These are phyloP conservation scores for Logfia minima DNA, from an alignment of 129 eudicot genomes.

Conservation along the genomic window DNA sequence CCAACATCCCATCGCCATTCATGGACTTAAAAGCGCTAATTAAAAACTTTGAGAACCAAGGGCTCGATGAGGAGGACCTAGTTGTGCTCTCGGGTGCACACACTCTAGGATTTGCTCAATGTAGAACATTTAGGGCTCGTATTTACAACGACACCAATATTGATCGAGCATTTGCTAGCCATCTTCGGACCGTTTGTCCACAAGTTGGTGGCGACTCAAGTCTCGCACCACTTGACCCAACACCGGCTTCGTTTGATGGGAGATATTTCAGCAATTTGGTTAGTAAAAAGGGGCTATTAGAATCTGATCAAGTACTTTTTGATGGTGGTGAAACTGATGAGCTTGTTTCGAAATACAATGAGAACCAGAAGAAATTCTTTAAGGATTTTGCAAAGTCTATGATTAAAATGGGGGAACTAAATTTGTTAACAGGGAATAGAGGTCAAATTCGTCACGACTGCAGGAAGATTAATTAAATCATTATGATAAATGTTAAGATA, in stretches of 20 bases:
- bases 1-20: constrained; percentile 33
- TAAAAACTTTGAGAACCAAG: constrained; percentile 37
- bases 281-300: constrained; percentile 32
- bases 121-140: constrained; percentile 22
- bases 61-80: constrained; percentile 50
- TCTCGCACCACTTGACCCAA: constrained; percentile 39
- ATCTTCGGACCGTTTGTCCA: constrained; percentile 29
- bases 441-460: constrained; percentile 39
- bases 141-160: constrained; percentile 30
- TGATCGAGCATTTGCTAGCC: constrained; percentile 18
- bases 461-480: constrained; percentile 23
- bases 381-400: constrained; percentile 39
- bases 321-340: constrained; percentile 28
- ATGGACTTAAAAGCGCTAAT: constrained; percentile 33
- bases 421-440: constrained; percentile 32
- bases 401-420: constrained; percentile 40
- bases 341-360: constrained; percentile 21
- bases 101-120: constrained; percentile 29
- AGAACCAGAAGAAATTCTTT: background rate
- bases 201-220: constrained; percentile 22
- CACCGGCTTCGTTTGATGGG: constrained; percentile 28
- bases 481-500: background rate
- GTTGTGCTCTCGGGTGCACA: constrained; percentile 62
- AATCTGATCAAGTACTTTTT: constrained; percentile 38
- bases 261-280: constrained; percentile 37